Base-by-base conservation (phyloP, 2,329 filamentous ascomycete species). In the Apiospora hydei region DNA sequence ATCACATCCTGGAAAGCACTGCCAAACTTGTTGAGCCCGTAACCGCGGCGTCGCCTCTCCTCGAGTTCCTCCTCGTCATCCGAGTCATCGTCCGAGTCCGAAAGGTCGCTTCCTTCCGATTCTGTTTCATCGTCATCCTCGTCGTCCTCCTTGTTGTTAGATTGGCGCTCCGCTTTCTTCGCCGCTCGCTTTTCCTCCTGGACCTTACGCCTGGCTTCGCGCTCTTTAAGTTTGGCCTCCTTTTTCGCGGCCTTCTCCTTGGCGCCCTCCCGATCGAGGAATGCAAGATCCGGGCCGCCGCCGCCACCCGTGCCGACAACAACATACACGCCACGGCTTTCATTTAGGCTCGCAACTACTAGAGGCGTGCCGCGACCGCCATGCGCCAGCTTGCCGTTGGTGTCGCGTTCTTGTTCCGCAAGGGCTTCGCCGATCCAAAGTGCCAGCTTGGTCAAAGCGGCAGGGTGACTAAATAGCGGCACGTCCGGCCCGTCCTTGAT, bases 1-100 rank as follows among this genome's bases (percentile, higher is more conserved):
- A 98, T 93, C 0, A 98, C 96, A 79, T 98, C 95, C 81, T 98
- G 95, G 82, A 99, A 99, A 3, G 96, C 96, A 77, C 92, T 95
- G 10, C 96, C 96, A 79, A 99, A 99, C 69, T 93, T 90, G 83
- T 98, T 99, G 70, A 94, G 84, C 1, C 95, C 93, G 70, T 93
- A 93, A 0, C 92, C 91, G 73, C 89, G 89, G 68, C 88, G 88
- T 47, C 85, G 85, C 21, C 84, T 84, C 51, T 84, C 83, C 51
- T 88, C 87, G 10, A 87, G 85, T 8, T 89, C 87, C 4, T 88
- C 85, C 1, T 90, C 89, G 74, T 88, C 87, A 3, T 85, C 87
- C 70, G 90, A 88, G 0, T 82, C 85, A 71, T 85, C 84, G 47
- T 90, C 88, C 2, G 87, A 87, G 72, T 86, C 86, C 3, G 88